A percentile compares a stretch with the other conserved stretches of the same genome.
These are phyloP conservation scores for Eremochloa ophiuroides DNA, from an alignment of 176 grass and related monocot genomes.

Conservation along the genomic window DNA sequence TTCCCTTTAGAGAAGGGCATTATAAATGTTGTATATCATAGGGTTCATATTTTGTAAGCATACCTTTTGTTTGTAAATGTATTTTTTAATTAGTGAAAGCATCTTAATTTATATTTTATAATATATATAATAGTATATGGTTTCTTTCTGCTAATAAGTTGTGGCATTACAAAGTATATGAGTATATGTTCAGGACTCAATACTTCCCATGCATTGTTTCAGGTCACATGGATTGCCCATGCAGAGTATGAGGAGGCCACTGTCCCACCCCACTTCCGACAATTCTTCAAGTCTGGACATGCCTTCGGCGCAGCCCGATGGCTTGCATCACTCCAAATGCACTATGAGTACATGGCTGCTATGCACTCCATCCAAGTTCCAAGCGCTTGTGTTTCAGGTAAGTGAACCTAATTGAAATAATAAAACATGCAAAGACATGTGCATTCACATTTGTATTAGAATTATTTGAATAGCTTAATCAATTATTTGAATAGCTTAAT, in stretches of 20 bases:
- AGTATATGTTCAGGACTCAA: neutral
- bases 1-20: neutral
- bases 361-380: neutral
- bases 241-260: conserved; percentile 13
- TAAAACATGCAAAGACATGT: too few species aligned
- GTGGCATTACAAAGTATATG: neutral
- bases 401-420: neutral
- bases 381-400: neutral
- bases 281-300: conserved; percentile 29
- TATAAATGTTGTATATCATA: neutral
- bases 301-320: conserved; percentile 33
- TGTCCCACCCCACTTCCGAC: neutral
- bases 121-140: too few species aligned
- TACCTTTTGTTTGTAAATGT: neutral
- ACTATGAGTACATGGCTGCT: conserved; percentile 7
- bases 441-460: too few species aligned
- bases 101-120: neutral
- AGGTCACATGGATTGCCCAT: conserved; percentile 55
- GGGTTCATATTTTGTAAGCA: neutral
- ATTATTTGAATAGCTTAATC: too few species aligned
- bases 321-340: conserved; percentile 21
- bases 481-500: neutral
- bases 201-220: neutral
- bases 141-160: too few species aligned
- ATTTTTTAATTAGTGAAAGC: neutral